Evolutionary conservation across 1,139 yeast genomes (phyloP), one percentile per base, ranked within the genome.

Genomic region (Taiozyma sp.): DNA sequence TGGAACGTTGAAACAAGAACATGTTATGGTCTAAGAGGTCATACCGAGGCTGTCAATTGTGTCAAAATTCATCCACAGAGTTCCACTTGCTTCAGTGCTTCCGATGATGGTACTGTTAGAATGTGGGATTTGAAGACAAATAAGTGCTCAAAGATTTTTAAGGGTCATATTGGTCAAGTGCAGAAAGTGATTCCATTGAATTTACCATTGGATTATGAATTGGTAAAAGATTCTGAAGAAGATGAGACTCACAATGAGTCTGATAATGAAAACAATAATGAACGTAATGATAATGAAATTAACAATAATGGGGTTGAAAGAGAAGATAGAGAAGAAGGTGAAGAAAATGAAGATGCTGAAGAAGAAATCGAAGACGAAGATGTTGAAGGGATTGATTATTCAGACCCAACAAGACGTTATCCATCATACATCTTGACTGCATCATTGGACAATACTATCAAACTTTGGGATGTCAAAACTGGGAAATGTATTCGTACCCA

Each of bases 1-100:
- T 93, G 99, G 99, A 96, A 93, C 67, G 96, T 93, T 50, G 96
- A 88, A 65, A 83, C 91, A 19, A 78, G 96, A 69, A 88, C 96
- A 3, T 93, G 97, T 65, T 90, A 87, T 67, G 90, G 98, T 0
- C 74, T 93, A 54, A 76, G 97, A 41, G 99, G 99, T 4, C 99
- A 93, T 66, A 79, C 86, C 0, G 98, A 89, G 59, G 85, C 96
- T 84, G 97, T 93, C 29, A 90, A 89, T 59, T 81, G 89, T 55
- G 98, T 93, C 44, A 88, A 87, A 69, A 82, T 92, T 48, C 96
- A 92, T 67, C 79, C 89, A 2, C 79, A 80, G 51, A 84, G 96
- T 44, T 81, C 81, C 54, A 86, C 96, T 0, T 79, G 91, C 19
- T 91, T 87, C 68, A 84, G 96, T 61, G 91, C 96, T 6, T 83